A percentile compares a stretch with the other conserved stretches of the same genome.
Evolutionary conservation across 345 rosid genomes (phyloP).

Genomic region (Lepidium aucheri): DNA sequence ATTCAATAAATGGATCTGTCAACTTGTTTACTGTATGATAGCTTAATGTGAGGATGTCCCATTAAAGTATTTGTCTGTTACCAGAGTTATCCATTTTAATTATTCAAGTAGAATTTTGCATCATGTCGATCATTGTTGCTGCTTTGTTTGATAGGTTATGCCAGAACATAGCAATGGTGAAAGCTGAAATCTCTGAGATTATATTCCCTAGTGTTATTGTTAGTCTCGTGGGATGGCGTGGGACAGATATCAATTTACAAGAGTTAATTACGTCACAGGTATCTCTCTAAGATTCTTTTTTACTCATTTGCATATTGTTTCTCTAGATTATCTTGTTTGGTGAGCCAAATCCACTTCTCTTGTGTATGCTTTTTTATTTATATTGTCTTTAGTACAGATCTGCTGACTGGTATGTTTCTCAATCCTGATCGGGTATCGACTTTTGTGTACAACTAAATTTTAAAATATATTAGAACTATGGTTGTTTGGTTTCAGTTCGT

Average conservation of each 20-base stretch:
- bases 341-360: neutral
- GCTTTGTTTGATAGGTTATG: conserved; percentile 54
- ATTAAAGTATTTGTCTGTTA: conserved; percentile 43
- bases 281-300: neutral
- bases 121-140: conserved; percentile 6
- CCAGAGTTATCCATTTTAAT: neutral
- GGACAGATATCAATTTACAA: conserved; percentile 41
- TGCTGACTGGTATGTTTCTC: neutral
- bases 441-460: neutral
- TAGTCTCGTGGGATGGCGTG: conserved; percentile 60
- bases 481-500: neutral
- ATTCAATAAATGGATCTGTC: conserved; percentile 83
- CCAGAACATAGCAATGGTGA: conserved; percentile 70
- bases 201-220: conserved; percentile 64
- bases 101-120: neutral
- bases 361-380: neutral
- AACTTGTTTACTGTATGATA: conserved; percentile 66
- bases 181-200: conserved; percentile 90
- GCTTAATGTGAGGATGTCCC: conserved; percentile 68
- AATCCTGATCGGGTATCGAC: neutral
- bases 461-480: neutral
- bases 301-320: neutral
- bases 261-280: conserved; percentile 69
- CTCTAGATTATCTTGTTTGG: neutral
- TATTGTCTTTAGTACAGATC: neutral